Percentiles rank a stretch among this genome's conserved stretches.
phyloP scores from a whole-genome alignment of 2,329 filamentous ascomycete species.

The Setomelanomma holmii region DNA sequence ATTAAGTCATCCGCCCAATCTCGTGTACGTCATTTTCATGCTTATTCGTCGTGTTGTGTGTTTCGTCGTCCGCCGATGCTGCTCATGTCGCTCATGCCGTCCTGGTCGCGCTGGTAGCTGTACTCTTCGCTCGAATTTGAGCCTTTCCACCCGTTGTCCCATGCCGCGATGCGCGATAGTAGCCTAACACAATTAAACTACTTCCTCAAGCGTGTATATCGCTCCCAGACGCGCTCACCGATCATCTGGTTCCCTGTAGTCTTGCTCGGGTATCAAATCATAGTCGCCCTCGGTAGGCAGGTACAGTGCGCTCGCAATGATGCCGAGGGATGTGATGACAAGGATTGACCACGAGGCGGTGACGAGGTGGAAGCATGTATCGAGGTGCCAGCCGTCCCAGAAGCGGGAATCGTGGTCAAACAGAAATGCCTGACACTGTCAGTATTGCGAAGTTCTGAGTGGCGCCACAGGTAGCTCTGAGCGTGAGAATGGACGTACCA shows the following conservation, averaged over 20 bases:
- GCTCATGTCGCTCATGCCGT: conserved; percentile 25
- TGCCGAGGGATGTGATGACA: conserved; percentile 60
- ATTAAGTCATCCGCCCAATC: not conserved
- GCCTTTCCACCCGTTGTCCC: conserved; percentile 44
- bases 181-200: conserved; percentile 39
- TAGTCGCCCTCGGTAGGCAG: conserved; percentile 86
- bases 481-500: too few relatives aligned
- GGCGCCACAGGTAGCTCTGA: too few relatives aligned
- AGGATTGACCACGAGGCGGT: conserved; percentile 66
- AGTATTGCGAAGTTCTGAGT: too few relatives aligned
- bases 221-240: conserved; percentile 30
- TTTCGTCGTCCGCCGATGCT: not conserved
- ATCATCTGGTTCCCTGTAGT: conserved; percentile 40
- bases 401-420: conserved; percentile 86
- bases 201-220: conserved; percentile 1
- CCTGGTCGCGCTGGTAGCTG: conserved; percentile 29
- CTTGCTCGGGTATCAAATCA: conserved; percentile 68
- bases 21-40: not conserved
- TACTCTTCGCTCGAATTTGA: conserved; percentile 22
- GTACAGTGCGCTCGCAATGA: conserved; percentile 71
- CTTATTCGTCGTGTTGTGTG: not conserved
- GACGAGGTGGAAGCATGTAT: conserved; percentile 76
- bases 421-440: conserved; percentile 71
- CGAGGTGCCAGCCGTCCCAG: conserved; percentile 80
- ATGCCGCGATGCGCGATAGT: conserved; percentile 41